Evolutionary conservation across 129 eudicot species (phyloP).

Genomic region (Saussurea involucrata): DNA sequence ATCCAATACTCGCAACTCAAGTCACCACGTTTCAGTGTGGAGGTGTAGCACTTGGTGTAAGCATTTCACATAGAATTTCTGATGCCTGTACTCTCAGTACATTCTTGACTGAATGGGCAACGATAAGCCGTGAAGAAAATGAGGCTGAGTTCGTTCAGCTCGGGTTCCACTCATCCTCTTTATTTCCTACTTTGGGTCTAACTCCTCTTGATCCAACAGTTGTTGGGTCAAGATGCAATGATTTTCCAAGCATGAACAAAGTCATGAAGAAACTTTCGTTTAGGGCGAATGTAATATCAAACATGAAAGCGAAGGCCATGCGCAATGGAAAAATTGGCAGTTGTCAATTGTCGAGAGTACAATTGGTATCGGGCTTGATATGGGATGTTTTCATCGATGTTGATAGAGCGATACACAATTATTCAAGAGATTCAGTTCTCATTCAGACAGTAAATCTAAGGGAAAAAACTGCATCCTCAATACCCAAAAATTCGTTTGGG

Average conservation of each 20-base stretch:
- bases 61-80: conserved; percentile 19
- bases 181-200: conserved; percentile 10
- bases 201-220: background rate
- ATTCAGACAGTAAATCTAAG: conserved; percentile 16
- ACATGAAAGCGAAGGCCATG: background rate
- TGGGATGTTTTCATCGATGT: conserved; percentile 17
- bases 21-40: conserved; percentile 25
- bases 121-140: background rate
- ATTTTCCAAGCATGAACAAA: background rate
- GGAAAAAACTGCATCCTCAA: conserved; percentile 12
- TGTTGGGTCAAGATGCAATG: background rate
- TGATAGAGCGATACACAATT: conserved; percentile 9
- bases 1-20: conserved; percentile 15
- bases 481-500: conserved; percentile 22
- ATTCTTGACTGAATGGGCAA: conserved; percentile 18
- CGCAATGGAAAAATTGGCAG: background rate
- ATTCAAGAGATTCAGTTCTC: background rate
- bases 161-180: background rate
- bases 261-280: conserved; percentile 10
- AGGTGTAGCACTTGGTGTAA: conserved; percentile 25
- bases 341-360: conserved; percentile 9
- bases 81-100: conserved; percentile 15
- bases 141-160: background rate
- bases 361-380: conserved; percentile 6
- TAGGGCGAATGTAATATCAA: background rate